Conservation (phyloP, 345 rosid species). For the Corchorus olitorius region DNA sequence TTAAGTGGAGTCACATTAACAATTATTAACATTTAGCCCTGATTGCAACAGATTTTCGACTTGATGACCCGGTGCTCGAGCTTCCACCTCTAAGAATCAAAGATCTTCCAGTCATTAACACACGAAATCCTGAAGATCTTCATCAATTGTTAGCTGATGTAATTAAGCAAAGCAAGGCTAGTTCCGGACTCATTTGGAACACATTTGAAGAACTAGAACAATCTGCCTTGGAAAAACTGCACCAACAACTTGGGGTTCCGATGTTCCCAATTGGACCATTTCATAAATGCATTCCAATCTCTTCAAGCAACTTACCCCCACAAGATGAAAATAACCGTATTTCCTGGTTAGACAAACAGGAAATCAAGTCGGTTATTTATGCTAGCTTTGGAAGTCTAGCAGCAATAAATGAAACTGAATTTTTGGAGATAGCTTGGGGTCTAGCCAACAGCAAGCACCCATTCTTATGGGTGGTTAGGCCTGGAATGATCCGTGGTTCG, state of each 20-base stretch:
- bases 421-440: constrained; percentile 33
- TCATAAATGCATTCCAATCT: constrained; percentile 36
- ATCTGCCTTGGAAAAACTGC: constrained; percentile 5
- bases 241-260: constrained; percentile 24
- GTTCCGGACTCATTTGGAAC: constrained; percentile 40
- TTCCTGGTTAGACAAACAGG: constrained; percentile 44
- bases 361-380: constrained; percentile 37
- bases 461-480: constrained; percentile 36
- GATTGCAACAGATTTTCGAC: constrained; percentile 21
- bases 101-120: constrained; percentile 38
- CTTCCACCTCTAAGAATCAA: constrained; percentile 43
- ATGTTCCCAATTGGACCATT: constrained; percentile 46
- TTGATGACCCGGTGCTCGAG: constrained; percentile 29
- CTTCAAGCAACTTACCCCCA: constrained; percentile 30
- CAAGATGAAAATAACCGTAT: constrained; percentile 36
- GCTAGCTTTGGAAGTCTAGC: constrained; percentile 53
- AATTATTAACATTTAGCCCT: background rate
- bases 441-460: constrained; percentile 30
- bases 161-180: constrained; percentile 24
- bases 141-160: constrained; percentile 11
- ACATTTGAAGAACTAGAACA: constrained; percentile 39
- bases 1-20: background rate
- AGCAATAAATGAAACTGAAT: constrained; percentile 21
- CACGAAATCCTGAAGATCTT: constrained; percentile 25
- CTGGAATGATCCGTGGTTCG: constrained; percentile 21